phyloP scores from a whole-genome alignment of 1,139 yeast genomes.

The Hemisphaericaspora subhashii region DNA sequence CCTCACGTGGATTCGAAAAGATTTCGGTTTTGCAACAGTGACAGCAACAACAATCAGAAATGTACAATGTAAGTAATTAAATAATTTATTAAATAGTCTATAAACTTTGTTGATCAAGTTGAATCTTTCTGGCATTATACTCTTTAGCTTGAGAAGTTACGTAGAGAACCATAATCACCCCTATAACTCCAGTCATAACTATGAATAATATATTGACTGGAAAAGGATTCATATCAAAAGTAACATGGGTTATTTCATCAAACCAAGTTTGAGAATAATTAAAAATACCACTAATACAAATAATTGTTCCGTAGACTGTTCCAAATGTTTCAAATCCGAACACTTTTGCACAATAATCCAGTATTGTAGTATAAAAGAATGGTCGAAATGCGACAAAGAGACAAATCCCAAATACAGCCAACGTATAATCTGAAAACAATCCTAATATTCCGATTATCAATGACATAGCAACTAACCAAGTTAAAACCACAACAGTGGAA shows the following conservation, averaged over 20 bases:
- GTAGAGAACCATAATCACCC: slow-evolving; percentile 29
- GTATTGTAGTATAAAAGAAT: slow-evolving; percentile 44
- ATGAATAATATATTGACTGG: slow-evolving; percentile 39
- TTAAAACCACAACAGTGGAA: slow-evolving; percentile 36
- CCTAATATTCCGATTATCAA: slow-evolving; percentile 40
- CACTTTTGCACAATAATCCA: slow-evolving; percentile 49
- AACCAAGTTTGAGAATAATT: slow-evolving; percentile 39
- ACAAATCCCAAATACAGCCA: slow-evolving; percentile 36
- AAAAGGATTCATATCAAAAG: slow-evolving; percentile 42
- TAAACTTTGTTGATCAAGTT: not conserved
- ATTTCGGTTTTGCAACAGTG: too few species aligned
- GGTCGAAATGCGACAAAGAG: slow-evolving; percentile 46
- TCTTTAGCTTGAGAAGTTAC: slow-evolving; percentile 30
- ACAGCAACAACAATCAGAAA: too few species aligned
- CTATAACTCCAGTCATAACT: slow-evolving; percentile 28
- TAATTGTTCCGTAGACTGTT: slow-evolving; percentile 46
- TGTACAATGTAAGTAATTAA: too few species aligned
- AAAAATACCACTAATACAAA: slow-evolving; percentile 41
- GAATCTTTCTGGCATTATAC: slow-evolving; percentile 18
- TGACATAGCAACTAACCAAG: slow-evolving; percentile 31
- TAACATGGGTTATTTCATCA: slow-evolving; percentile 40
- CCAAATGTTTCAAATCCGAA: slow-evolving; percentile 52
- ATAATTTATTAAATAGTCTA: too few species aligned
- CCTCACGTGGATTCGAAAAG: too few species aligned
- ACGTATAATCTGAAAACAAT: slow-evolving; percentile 27